Evolutionary conservation across 2,329 filamentous ascomycete genomes (phyloP).

Genomic region (Sporothrix globosa): DNA sequence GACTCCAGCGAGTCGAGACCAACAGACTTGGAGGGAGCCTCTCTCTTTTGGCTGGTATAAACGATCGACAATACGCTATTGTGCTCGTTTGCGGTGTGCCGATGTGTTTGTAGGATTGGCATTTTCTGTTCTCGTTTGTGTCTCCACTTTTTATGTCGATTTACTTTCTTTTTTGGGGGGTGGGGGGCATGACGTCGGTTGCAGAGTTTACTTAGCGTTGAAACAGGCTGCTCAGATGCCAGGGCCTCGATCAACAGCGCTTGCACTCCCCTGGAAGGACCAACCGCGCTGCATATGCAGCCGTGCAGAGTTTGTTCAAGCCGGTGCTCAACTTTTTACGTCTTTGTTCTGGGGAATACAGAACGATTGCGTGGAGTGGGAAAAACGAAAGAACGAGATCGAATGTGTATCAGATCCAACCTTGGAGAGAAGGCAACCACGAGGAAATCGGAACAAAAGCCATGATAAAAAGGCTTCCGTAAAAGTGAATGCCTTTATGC

Average conservation of each 20-base stretch:
- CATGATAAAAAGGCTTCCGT: too few species aligned
- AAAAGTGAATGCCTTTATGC: too few species aligned
- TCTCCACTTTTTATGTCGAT: neutral
- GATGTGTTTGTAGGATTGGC: neutral
- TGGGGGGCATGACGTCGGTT: conserved; percentile 7
- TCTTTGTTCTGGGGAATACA: too few species aligned
- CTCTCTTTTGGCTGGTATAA: neutral
- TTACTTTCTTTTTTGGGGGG: neutral
- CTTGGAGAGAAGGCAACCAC: too few species aligned
- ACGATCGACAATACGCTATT: neutral
- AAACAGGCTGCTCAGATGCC: neutral
- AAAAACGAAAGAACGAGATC: too few species aligned
- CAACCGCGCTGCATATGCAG: neutral
- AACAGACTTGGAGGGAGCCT: neutral
- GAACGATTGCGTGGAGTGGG: too few species aligned
- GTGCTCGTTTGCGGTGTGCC: neutral
- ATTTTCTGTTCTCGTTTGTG: too few species aligned
- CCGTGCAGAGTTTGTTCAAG: neutral
- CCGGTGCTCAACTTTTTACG: neutral
- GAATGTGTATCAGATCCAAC: too few species aligned
- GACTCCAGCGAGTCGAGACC: neutral
- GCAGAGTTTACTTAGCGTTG: neutral
- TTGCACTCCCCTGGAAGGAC: neutral
- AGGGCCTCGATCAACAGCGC: neutral
- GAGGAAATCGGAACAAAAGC: too few species aligned